These are phyloP conservation scores for Rhodofomes roseus DNA, from an alignment of 1,284 basidiomycete genomes.

Conservation along the genomic window DNA sequence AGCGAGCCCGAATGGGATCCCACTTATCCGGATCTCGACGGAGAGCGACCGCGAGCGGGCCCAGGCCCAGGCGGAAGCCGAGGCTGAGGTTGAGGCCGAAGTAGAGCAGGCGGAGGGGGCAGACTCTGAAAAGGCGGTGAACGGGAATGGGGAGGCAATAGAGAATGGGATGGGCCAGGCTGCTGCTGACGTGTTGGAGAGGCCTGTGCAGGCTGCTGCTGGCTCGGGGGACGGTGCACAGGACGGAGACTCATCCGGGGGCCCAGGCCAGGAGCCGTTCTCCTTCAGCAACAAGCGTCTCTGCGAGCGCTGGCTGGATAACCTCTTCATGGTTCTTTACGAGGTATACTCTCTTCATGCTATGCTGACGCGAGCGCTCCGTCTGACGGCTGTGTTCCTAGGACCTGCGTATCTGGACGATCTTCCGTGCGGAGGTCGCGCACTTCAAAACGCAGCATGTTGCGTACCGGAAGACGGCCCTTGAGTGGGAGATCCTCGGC, in stretches of 20 bases:
- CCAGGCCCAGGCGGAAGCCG: conserved; percentile 26
- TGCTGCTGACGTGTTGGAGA: conserved; percentile 42
- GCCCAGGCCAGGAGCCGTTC: conserved; percentile 57
- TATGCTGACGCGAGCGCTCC: neutral
- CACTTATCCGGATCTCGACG: conserved; percentile 86
- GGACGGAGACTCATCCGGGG: conserved; percentile 36
- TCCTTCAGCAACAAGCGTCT: conserved; percentile 96
- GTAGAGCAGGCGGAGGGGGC: conserved; percentile 23
- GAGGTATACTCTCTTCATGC: conserved; percentile 57
- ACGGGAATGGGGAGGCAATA: conserved; percentile 25
- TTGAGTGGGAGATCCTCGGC: conserved; percentile 98
- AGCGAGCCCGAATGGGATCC: conserved; percentile 46
- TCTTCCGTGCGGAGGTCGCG: conserved; percentile 98
- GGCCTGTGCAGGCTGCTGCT: conserved; percentile 61
- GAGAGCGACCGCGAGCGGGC: conserved; percentile 65
- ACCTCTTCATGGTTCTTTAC: conserved; percentile 97
- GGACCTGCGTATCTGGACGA: conserved; percentile 99
- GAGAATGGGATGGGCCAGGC: conserved; percentile 22
- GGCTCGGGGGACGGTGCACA: conserved; percentile 32
- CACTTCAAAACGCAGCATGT: conserved; percentile 98
- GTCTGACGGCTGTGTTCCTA: conserved; percentile 29
- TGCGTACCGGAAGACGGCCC: conserved; percentile 93
- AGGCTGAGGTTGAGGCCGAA: conserved; percentile 6
- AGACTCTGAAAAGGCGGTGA: conserved; percentile 28
- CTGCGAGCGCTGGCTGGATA: conserved; percentile 98